These are phyloP conservation scores for Leccinum rimulosum DNA, from an alignment of 768 basidiomycete species.

Conservation along the genomic window DNA sequence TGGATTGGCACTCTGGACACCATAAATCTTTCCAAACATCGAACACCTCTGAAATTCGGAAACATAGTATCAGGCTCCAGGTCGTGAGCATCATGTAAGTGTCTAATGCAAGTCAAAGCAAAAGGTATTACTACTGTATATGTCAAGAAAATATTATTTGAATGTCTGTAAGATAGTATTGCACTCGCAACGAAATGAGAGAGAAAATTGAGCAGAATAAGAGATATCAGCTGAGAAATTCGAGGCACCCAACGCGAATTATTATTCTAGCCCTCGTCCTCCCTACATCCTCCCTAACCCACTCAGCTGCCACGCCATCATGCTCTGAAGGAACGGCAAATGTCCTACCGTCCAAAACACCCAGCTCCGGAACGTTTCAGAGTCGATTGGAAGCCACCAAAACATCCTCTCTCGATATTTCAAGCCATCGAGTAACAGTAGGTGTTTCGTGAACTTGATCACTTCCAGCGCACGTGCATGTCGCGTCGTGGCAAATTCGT, in stretches of 20 bases:
- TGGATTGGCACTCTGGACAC: too few relatives aligned
- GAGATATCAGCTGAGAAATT: too few relatives aligned
- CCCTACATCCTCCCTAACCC: constrained; percentile 21
- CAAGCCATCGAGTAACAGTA: constrained; percentile 25
- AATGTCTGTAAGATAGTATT: not conserved
- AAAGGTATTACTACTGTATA: not conserved
- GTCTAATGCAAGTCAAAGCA: not conserved
- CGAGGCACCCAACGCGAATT: not conserved
- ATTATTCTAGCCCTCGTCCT: not conserved
- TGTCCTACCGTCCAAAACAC: constrained; percentile 19
- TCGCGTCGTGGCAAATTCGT: constrained; percentile 36
- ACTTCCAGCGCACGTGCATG: constrained; percentile 40
- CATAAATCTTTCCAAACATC: too few relatives aligned
- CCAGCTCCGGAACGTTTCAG: constrained; percentile 26
- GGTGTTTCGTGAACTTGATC: constrained; percentile 40
- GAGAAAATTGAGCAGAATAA: not conserved
- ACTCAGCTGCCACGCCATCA: constrained; percentile 20
- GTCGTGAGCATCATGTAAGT: not conserved
- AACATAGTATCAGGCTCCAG: not conserved
- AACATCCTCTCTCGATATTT: constrained; percentile 14
- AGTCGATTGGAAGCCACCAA: constrained; percentile 29
- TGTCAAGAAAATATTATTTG: not conserved
- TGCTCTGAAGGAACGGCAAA: constrained; percentile 14
- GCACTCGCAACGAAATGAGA: not conserved
- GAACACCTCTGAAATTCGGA: too few relatives aligned